A percentile compares a stretch with the other conserved stretches of the same genome.
These are phyloP conservation scores for Castanea mollissima DNA, from an alignment of 306 rosid species.

Conservation along the genomic window DNA sequence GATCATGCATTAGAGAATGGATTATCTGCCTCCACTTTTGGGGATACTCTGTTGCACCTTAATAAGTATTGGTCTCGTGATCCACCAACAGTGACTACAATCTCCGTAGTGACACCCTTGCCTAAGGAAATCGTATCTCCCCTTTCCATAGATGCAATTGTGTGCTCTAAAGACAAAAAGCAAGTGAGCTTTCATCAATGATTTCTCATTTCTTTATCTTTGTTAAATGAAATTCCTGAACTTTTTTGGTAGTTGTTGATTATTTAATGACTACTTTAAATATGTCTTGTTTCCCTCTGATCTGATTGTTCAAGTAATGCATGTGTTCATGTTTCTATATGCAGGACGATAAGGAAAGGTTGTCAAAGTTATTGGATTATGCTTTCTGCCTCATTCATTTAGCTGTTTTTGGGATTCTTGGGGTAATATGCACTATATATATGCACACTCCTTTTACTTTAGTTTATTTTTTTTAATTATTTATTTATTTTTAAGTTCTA, in stretches of 20 bases:
- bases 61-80: conserved; percentile 17
- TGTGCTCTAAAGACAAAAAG: conserved; percentile 33
- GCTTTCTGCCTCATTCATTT: conserved; percentile 45
- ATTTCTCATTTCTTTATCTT: background rate
- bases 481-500: background rate
- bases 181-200: conserved; percentile 42
- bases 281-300: background rate
- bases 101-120: conserved; percentile 38
- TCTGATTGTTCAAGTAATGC: background rate
- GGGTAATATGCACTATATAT: conserved; percentile 25
- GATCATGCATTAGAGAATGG: conserved; percentile 45
- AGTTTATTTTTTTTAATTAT: background rate
- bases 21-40: conserved; percentile 32
- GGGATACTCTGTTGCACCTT: conserved; percentile 32
- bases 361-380: conserved; percentile 42
- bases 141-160: conserved; percentile 28
- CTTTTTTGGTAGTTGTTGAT: background rate
- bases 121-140: conserved; percentile 33
- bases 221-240: background rate
- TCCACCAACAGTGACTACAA: conserved; percentile 8
- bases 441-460: background rate
- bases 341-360: conserved; percentile 23
- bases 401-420: conserved; percentile 59
- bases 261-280: background rate
- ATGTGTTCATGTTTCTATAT: background rate